A percentile compares a stretch with the other conserved stretches of the same genome.
Evolutionary conservation across 108 stramenopile species (phyloP).

Genomic region (Nannochloropsis oceanica): DNA sequence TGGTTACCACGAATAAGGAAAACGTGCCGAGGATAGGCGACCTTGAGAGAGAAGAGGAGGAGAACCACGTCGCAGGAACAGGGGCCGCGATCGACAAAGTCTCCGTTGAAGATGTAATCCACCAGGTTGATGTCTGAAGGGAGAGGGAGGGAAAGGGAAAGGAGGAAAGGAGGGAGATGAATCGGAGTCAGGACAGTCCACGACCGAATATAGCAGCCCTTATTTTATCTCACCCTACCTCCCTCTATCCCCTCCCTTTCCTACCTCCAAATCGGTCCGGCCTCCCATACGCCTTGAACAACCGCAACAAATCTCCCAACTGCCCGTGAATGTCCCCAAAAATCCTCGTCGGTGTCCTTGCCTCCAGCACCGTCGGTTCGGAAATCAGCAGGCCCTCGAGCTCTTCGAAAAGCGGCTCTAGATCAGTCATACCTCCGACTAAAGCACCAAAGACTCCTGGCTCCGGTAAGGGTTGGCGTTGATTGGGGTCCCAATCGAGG

Average conservation of each 20-base stretch:
- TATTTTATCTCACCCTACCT: too few relatives aligned
- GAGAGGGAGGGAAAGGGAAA: background rate
- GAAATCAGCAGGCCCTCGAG: background rate
- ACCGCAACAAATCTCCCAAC: background rate
- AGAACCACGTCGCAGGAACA: background rate
- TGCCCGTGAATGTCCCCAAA: slow-evolving; percentile 8
- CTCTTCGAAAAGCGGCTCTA: background rate
- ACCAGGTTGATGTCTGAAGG: background rate
- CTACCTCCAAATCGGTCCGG: background rate
- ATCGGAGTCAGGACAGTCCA: too few relatives aligned
- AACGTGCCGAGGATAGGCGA: background rate
- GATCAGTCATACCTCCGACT: background rate
- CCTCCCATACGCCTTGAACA: background rate
- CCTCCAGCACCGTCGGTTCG: background rate
- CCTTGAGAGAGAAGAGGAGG: background rate
- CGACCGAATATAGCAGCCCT: too few relatives aligned
- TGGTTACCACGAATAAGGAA: background rate
- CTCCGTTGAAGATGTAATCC: background rate
- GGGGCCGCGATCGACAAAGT: background rate
- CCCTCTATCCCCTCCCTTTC: background rate
- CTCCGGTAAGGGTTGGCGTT: background rate
- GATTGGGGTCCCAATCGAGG: background rate
- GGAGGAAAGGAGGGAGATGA: background rate
- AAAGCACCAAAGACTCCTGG: background rate
- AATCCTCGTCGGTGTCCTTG: background rate